Percentiles rank a stretch among this genome's conserved stretches.
These are phyloP conservation scores for Tulasnella sp. DNA, from an alignment of 768 basidiomycete species.

Conservation along the genomic window DNA sequence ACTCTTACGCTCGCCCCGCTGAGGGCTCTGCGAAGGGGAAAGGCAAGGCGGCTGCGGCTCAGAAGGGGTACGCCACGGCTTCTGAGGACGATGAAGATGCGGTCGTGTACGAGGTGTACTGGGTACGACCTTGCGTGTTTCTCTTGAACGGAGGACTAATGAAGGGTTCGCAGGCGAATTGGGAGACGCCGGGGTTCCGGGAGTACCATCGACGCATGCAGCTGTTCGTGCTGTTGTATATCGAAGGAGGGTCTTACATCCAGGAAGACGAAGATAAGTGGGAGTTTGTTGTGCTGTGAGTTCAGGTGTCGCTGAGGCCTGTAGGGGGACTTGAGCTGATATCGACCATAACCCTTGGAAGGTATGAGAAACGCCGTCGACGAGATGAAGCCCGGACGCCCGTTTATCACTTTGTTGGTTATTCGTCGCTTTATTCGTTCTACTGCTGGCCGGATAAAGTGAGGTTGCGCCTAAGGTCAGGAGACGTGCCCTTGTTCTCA, in stretches of 20 bases:
- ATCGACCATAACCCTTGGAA: slow-evolving; percentile 27
- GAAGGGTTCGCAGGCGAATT: slow-evolving; percentile 47
- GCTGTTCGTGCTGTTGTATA: slow-evolving; percentile 84
- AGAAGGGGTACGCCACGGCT: slow-evolving; percentile 21
- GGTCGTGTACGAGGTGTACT: slow-evolving; percentile 81
- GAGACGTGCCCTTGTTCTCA: background rate
- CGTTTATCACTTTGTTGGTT: slow-evolving; percentile 89
- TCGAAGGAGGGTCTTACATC: slow-evolving; percentile 93
- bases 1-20: slow-evolving; percentile 58
- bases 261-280: slow-evolving; percentile 86
- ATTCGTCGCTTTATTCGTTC: slow-evolving; percentile 90
- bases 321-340: background rate
- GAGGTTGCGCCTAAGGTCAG: slow-evolving; percentile 74
- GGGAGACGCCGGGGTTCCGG: slow-evolving; percentile 74
- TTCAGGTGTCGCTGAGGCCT: slow-evolving; percentile 16
- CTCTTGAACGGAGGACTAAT: background rate
- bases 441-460: slow-evolving; percentile 90
- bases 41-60: slow-evolving; percentile 38
- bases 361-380: slow-evolving; percentile 75
- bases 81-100: slow-evolving; percentile 45
- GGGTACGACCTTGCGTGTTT: slow-evolving; percentile 41
- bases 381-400: slow-evolving; percentile 34
- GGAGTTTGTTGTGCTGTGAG: slow-evolving; percentile 86
- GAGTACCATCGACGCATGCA: slow-evolving; percentile 92
- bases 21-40: slow-evolving; percentile 34